A percentile compares a stretch with the other conserved stretches of the same genome.
Evolutionary conservation across 2,329 filamentous ascomycete species (phyloP).

Genomic region (Nemania abortiva): DNA sequence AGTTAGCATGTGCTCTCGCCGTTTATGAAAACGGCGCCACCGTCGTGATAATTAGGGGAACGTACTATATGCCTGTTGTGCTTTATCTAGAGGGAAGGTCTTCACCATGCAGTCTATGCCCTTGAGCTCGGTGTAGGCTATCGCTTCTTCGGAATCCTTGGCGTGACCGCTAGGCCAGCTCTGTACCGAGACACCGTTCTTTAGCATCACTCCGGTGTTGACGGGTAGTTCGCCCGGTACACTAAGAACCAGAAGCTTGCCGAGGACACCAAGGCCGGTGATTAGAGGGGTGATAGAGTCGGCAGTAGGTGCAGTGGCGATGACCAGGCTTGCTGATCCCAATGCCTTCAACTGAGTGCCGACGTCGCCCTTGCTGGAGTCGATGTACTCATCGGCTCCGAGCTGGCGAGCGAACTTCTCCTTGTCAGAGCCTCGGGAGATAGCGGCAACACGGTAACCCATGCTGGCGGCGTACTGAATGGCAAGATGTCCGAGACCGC

Average conservation of each 20-base stretch:
- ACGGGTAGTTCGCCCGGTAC: slow-evolving; percentile 33
- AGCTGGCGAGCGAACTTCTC: slow-evolving; percentile 65
- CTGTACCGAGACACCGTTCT: slow-evolving; percentile 36
- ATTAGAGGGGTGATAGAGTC: slow-evolving; percentile 37
- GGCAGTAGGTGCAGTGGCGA: slow-evolving; percentile 30
- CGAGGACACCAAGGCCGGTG: slow-evolving; percentile 37
- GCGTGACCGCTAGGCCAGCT: slow-evolving; percentile 33
- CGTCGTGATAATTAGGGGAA: not conserved
- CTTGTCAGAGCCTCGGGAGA: slow-evolving; percentile 63
- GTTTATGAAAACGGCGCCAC: not conserved
- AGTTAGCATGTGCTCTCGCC: not conserved
- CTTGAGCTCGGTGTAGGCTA: slow-evolving; percentile 35
- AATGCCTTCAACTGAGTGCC: slow-evolving; percentile 29
- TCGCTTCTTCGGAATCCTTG: slow-evolving; percentile 35
- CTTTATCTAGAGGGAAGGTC: slow-evolving; percentile 36
- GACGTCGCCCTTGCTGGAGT: slow-evolving; percentile 34
- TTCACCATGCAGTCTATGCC: slow-evolving; percentile 34
- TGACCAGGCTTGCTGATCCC: slow-evolving; percentile 29
- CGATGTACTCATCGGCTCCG: slow-evolving; percentile 68
- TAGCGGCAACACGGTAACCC: slow-evolving; percentile 71
- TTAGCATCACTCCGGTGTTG: slow-evolving; percentile 31
- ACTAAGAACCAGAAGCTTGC: slow-evolving; percentile 40
- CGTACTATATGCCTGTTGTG: slow-evolving; percentile 40
- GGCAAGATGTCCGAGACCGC: slow-evolving; percentile 74
- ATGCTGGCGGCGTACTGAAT: slow-evolving; percentile 74